phyloP scores from a whole-genome alignment of 75 land plant species.

The Pinus albicaulis region DNA sequence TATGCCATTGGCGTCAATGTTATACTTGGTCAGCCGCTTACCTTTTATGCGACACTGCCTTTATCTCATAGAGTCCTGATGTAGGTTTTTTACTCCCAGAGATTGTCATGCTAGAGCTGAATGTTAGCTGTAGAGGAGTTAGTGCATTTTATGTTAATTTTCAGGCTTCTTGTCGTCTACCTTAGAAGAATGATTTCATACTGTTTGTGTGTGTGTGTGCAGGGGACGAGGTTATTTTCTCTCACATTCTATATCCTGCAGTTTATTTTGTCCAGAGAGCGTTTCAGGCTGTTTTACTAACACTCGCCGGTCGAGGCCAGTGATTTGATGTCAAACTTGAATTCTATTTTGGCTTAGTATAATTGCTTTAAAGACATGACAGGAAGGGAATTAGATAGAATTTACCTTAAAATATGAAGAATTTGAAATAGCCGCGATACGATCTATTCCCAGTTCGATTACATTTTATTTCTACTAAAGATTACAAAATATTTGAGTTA shows the following conservation, averaged over 20 bases:
- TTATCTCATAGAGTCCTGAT: neutral
- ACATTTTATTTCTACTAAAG: too few relatives aligned
- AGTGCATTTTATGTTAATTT: neutral
- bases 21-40: constrained; percentile 47
- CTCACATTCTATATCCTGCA: neutral
- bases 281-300: neutral
- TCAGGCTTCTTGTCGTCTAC: neutral
- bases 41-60: neutral
- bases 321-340: neutral
- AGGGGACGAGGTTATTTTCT: constrained; percentile 32
- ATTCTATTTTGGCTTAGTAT: neutral
- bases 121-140: neutral
- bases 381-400: too few relatives aligned
- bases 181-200: neutral
- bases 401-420: too few relatives aligned
- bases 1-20: constrained; percentile 82
- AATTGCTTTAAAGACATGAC: too few relatives aligned
- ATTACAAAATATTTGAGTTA: too few relatives aligned
- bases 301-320: neutral
- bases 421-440: too few relatives aligned
- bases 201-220: constrained; percentile 6
- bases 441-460: too few relatives aligned
- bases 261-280: neutral
- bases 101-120: neutral
- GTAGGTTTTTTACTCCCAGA: neutral